Evolutionary conservation across 257 asterid species (phyloP), one percentile per base, ranked within the genome.

Genomic region (Solanum medicagineum): DNA sequence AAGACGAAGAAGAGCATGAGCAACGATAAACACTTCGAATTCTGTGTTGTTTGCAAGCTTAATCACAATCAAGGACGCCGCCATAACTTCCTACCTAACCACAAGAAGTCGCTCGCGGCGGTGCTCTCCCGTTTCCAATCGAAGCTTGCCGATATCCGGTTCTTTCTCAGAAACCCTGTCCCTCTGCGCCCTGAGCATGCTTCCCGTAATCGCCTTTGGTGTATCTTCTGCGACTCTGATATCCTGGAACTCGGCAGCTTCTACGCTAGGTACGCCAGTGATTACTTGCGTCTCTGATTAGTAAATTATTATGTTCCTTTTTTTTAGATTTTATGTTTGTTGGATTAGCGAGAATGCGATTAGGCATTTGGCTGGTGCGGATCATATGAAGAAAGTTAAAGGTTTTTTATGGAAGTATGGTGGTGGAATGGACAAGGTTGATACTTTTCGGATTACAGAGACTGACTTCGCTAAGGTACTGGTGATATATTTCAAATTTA

Each of bases 31-130:
- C n/a, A 62, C 47, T 96, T 89, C 87, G 97, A 94, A 15, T 96
- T 89, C 91, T 96, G 98, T 88, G 89, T 90, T 90, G 95, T 91
- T 6, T 96, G 99, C 80, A 93, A 89, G 66, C 85, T 94, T 84
- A 94, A 92, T 88, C 97, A 96, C 89, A 91, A 94, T 84, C 93
- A 91, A 84, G 97, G 97, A 11, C 94, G 97, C 83, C 93, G 94
- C 81, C 99, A 96, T 85, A 94, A 81, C 12, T 94, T 84, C 84
- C 91, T 93, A 84, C 98, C 98, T 73, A 90, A 81, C 82, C 99
- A 96, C 92, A 93, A 92, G 87, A 87, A 89, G 15, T 81, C 94
- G 4, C 94, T 96, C 85, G 90, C 94, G 75, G 65, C 89, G 3
- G 79, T 90, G 85, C 97, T 95, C 87, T 51, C 95, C 74, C 95